Evolutionary conservation across 2,329 filamentous ascomycete species (phyloP).

Genomic region (Mollisia scopiformis): DNA sequence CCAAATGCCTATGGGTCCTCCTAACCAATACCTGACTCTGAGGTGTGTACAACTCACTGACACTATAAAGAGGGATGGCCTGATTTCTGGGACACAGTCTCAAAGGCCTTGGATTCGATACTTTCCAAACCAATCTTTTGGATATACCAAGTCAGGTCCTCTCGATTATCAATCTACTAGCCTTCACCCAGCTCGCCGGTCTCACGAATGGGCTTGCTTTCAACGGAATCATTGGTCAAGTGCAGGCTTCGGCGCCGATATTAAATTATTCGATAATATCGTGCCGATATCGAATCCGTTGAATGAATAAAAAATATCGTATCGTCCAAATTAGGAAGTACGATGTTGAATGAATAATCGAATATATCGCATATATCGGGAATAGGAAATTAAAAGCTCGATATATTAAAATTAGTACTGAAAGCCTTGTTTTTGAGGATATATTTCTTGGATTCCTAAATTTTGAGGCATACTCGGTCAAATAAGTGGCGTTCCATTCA

Average conservation of each 20-base stretch:
- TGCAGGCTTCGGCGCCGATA: neutral
- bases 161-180: constrained; percentile 31
- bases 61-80: neutral
- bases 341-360: too few relatives aligned
- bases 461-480: too few relatives aligned
- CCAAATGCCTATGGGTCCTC: constrained; percentile 16
- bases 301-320: too few relatives aligned
- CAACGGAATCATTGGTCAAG: neutral
- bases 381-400: too few relatives aligned
- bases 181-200: neutral
- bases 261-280: too few relatives aligned
- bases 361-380: too few relatives aligned
- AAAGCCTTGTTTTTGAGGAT: too few relatives aligned
- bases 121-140: constrained; percentile 28
- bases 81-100: neutral
- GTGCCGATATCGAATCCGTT: too few relatives aligned
- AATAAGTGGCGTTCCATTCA: too few relatives aligned
- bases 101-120: constrained; percentile 23
- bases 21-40: constrained; percentile 22
- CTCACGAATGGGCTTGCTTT: neutral
- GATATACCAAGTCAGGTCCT: constrained; percentile 20
- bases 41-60: constrained; percentile 3
- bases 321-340: too few relatives aligned
- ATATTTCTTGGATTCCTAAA: too few relatives aligned
- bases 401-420: too few relatives aligned